Conservation (phyloP, 331 rosid species). For the Quercus tomentella region DNA sequence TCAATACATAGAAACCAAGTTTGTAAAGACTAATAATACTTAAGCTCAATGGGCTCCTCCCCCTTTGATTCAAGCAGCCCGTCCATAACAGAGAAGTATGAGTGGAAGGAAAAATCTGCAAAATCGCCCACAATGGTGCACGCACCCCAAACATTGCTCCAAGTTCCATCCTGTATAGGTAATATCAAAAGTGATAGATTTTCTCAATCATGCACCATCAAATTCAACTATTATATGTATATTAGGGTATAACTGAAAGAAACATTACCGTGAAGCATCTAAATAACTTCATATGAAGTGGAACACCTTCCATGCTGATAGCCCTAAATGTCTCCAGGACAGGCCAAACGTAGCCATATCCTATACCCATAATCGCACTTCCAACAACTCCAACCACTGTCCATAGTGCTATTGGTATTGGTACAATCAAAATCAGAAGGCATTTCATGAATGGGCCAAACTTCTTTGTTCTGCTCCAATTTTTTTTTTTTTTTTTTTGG, state of each 20-base stretch:
- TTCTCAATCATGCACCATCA: neutral
- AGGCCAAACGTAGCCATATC: slow-evolving; percentile 5
- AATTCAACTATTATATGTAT: neutral
- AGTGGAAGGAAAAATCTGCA: slow-evolving; percentile 26
- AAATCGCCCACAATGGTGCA: slow-evolving; percentile 19
- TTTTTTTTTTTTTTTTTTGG: neutral
- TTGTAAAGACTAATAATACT: neutral
- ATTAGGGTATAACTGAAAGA: neutral
- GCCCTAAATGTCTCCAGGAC: slow-evolving; percentile 15
- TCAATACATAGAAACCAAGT: neutral
- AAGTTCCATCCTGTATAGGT: slow-evolving; percentile 17
- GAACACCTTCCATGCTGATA: slow-evolving; percentile 11
- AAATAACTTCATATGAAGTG: slow-evolving; percentile 16
- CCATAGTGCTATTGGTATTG: slow-evolving; percentile 14
- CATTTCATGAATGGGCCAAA: neutral
- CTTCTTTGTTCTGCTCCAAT: neutral
- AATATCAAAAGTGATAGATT: neutral
- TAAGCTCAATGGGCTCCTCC: slow-evolving; percentile 18
- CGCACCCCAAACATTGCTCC: slow-evolving; percentile 20
- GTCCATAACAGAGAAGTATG: slow-evolving; percentile 25
- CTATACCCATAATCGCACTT: slow-evolving; percentile 15
- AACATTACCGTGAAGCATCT: slow-evolving; percentile 7
- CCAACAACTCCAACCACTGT: slow-evolving; percentile 19
- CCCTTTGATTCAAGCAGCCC: neutral
- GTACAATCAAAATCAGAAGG: neutral